Base-by-base conservation (phyloP, 768 basidiomycete genomes). In the Termitomyces sp. region DNA sequence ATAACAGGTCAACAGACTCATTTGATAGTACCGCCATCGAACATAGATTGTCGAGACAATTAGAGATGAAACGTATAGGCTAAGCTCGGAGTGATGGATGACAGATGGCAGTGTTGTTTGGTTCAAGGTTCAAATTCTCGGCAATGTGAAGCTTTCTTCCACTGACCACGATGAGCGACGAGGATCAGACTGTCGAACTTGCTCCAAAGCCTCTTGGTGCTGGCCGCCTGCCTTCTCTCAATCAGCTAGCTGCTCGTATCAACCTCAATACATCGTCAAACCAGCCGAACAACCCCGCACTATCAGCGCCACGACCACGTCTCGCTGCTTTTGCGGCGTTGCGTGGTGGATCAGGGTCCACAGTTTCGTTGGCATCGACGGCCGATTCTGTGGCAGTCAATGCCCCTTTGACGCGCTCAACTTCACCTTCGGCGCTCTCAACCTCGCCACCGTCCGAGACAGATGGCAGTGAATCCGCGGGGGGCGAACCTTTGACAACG, bases 231-330 rank as follows among this genome's bases (percentile, higher is more conserved):
- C 89, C 89, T 0, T 90, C 90, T 7, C 79, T 92, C 15, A 88
- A 90, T 73, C 88, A 91, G 70, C 84, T 92, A 55, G 90, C 88
- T 2, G 90, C 90, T 5, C 84, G 88, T 50, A 88, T 91, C 69
- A 82, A 77, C 64, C 72, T 79, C 51, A 82, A 74, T 49, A 64
- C 66, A 28, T 66, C 69, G 47, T 57, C 67, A 9, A 64, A 64
- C 16, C 7, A 70, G 46, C 56, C 75, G 6, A 60, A 58, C 37
- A 61, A 59, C 47, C 50, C 67, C 49, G 52, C 66, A 15, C 59
- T 64, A 15, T 68, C 74, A 15, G 76, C 78, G 9, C 71, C 79
- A 33, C 83, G 90, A 39, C 88, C 90, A 1, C 85, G 90, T 58
- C 80, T 92, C 18, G 83, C 85, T n/a, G 86, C 90, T 3, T 85